A percentile compares a stretch with the other conserved stretches of the same genome.
These are phyloP conservation scores for Lepidopterella palustris DNA, from an alignment of 495 filamentous ascomycete species.

Conservation along the genomic window DNA sequence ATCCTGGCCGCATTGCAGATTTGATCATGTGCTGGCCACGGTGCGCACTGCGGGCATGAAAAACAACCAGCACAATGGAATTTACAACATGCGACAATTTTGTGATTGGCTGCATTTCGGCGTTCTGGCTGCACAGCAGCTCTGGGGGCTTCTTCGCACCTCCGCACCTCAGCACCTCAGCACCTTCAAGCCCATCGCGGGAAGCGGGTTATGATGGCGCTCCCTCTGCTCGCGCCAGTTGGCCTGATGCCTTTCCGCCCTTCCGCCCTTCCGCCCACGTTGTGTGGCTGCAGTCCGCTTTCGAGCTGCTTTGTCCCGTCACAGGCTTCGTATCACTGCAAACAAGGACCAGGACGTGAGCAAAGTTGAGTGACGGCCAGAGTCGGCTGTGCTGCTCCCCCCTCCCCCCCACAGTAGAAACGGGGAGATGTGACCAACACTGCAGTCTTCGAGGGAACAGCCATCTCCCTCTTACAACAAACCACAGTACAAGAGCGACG, in stretches of 20 bases:
- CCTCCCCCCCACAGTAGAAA: background rate
- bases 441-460: background rate
- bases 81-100: constrained; percentile 1
- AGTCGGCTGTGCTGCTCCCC: background rate
- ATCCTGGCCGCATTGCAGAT: constrained; percentile 26
- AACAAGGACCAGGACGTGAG: background rate
- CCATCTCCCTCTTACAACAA: no score
- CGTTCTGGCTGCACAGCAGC: no score
- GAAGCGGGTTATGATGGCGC: background rate
- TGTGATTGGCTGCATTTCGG: constrained; percentile 15
- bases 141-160: background rate
- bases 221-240: background rate
- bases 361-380: background rate
- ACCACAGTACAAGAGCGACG: no score
- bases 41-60: background rate
- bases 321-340: background rate
- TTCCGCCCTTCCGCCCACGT: background rate
- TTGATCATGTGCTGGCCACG: constrained; percentile 21
- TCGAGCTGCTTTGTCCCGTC: background rate
- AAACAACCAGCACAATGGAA: background rate
- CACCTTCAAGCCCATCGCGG: background rate
- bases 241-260: background rate
- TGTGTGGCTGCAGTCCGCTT: background rate
- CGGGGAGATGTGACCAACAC: background rate
- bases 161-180: background rate